Evolutionary conservation across 768 basidiomycete genomes (phyloP).

Genomic region (Panus rudis): DNA sequence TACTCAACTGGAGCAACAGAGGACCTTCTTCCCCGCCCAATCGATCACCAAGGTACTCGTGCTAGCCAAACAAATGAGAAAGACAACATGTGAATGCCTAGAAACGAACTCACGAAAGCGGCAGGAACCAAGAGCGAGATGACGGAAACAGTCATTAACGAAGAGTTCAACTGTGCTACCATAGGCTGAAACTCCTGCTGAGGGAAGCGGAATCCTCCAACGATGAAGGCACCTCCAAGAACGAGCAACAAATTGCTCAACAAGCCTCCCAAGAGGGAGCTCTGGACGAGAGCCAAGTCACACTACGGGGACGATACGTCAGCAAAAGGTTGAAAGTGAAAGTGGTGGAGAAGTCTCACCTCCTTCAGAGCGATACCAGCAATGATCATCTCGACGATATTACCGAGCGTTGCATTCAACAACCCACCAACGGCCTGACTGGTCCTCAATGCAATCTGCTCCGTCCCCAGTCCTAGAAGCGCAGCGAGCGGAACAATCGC

Average conservation of each 20-base stretch:
- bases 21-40: slow-evolving; percentile 32
- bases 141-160: slow-evolving; percentile 28
- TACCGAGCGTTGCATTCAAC: slow-evolving; percentile 47
- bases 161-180: slow-evolving; percentile 34
- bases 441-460: slow-evolving; percentile 43
- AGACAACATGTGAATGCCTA: background rate
- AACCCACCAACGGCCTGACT: slow-evolving; percentile 45
- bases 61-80: slow-evolving; percentile 21
- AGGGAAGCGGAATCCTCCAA: slow-evolving; percentile 42
- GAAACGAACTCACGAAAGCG: slow-evolving; percentile 27
- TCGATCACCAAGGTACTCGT: slow-evolving; percentile 30
- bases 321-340: slow-evolving; percentile 18
- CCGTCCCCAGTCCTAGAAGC: slow-evolving; percentile 44
- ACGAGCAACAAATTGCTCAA: slow-evolving; percentile 35
- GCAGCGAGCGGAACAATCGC: slow-evolving; percentile 47
- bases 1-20: slow-evolving; percentile 38
- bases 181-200: slow-evolving; percentile 49
- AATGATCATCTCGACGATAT: slow-evolving; percentile 48
- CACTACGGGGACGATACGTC: slow-evolving; percentile 31
- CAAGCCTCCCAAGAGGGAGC: slow-evolving; percentile 43
- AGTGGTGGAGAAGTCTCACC: slow-evolving; percentile 17
- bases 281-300: slow-evolving; percentile 47
- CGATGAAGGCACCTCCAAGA: slow-evolving; percentile 25
- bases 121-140: slow-evolving; percentile 31
- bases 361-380: slow-evolving; percentile 32